phyloP scores from a whole-genome alignment of 1,139 yeast species.

The Debaryomycetaceae sp. region DNA sequence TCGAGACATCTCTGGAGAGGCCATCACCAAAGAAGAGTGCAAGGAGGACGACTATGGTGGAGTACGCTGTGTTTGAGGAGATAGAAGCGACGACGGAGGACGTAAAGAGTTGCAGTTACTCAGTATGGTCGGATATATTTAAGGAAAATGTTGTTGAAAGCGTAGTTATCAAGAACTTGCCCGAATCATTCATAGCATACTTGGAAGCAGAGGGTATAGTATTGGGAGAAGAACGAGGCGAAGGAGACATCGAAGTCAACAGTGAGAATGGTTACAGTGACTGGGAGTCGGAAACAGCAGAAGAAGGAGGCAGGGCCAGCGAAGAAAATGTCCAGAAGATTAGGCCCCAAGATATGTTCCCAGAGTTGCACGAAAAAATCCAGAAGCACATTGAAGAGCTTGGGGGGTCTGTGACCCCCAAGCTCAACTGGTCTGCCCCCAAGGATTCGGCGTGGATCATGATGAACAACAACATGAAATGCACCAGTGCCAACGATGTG shows the following conservation, averaged over 20 bases:
- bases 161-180: constrained; percentile 60
- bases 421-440: constrained; percentile 96
- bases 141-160: constrained; percentile 50
- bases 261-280: constrained; percentile 70
- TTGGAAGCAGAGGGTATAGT: constrained; percentile 73
- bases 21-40: not conserved
- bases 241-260: constrained; percentile 29
- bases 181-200: constrained; percentile 65
- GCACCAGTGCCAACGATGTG: constrained; percentile 67
- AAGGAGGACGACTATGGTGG: constrained; percentile 6
- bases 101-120: constrained; percentile 64
- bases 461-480: constrained; percentile 70
- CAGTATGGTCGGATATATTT: constrained; percentile 68
- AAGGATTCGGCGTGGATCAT: constrained; percentile 92
- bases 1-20: not conserved
- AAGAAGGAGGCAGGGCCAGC: constrained; percentile 17
- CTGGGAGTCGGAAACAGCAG: constrained; percentile 56
- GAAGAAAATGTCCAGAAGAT: constrained; percentile 15
- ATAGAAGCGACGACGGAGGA: constrained; percentile 46
- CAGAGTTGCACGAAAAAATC: constrained; percentile 56
- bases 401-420: constrained; percentile 71
- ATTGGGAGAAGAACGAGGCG: constrained; percentile 48
- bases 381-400: constrained; percentile 35
- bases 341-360: constrained; percentile 48
- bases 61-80: constrained; percentile 25